Percentiles rank a stretch among this genome's conserved stretches.
These are phyloP conservation scores for Flammula alnicola DNA, from an alignment of 1,284 basidiomycete genomes.

Conservation along the genomic window DNA sequence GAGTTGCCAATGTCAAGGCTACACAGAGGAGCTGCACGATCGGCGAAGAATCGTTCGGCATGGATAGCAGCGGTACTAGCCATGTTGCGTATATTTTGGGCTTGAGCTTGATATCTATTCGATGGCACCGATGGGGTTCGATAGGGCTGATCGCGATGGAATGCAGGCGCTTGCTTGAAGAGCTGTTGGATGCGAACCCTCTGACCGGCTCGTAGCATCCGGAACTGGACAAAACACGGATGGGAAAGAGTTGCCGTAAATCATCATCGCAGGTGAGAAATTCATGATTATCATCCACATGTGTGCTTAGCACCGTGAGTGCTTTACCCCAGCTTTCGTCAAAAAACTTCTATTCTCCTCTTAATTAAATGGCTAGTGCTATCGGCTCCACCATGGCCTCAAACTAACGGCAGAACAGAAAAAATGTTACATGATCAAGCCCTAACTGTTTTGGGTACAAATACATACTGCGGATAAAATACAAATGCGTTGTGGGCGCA, in stretches of 20 bases:
- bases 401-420: too few species aligned
- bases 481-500: too few species aligned
- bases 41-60: conserved; percentile 69
- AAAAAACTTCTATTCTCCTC: too few species aligned
- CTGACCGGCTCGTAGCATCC: conserved; percentile 34
- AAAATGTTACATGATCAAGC: too few species aligned
- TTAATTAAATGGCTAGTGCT: too few species aligned
- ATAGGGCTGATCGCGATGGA: conserved; percentile 21
- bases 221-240: conserved; percentile 7
- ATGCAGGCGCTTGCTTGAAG: conserved; percentile 13
- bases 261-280: neutral
- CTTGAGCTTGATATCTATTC: conserved; percentile 7
- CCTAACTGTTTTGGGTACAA: too few species aligned
- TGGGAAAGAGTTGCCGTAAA: conserved; percentile 8
- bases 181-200: conserved; percentile 22
- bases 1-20: conserved; percentile 66
- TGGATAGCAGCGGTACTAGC: conserved; percentile 32
- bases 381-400: too few species aligned
- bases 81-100: conserved; percentile 27
- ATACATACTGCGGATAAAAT: too few species aligned
- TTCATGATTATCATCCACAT: too few species aligned
- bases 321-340: too few species aligned
- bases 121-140: conserved; percentile 10
- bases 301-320: too few species aligned
- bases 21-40: conserved; percentile 70